phyloP scores from a whole-genome alignment of 164 flowering plant species.

The Kingdonia uniflora region DNA sequence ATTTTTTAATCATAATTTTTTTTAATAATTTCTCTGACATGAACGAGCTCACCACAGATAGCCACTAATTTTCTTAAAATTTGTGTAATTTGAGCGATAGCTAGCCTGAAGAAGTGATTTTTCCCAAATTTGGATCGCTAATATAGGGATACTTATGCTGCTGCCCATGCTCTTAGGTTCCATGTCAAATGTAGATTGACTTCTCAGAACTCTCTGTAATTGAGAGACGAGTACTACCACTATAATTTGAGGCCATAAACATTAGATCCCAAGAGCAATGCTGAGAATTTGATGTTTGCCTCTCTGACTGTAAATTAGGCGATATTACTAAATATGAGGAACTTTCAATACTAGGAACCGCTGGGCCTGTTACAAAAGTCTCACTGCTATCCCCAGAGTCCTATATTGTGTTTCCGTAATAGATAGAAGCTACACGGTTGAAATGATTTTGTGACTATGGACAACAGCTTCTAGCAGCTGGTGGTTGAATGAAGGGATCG shows the following conservation, averaged over 20 bases:
- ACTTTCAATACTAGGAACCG: conserved; percentile 31
- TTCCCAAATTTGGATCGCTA: too few relatives aligned
- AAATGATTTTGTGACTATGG: conserved; percentile 19
- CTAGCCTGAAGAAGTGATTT: too few relatives aligned
- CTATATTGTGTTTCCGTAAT: conserved; percentile 6
- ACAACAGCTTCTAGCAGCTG: conserved; percentile 22
- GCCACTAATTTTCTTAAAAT: too few relatives aligned
- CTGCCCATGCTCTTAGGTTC: too few relatives aligned
- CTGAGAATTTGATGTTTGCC: conserved; percentile 29
- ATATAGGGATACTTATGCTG: too few relatives aligned
- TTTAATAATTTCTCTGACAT: too few relatives aligned
- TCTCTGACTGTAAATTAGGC: conserved; percentile 34
- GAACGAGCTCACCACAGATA: too few relatives aligned
- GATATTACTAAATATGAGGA: conserved; percentile 26
- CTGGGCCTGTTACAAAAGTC: conserved; percentile 34
- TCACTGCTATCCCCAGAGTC: conserved; percentile 24
- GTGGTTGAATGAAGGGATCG: conserved; percentile 27
- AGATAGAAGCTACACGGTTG: conserved; percentile 28
- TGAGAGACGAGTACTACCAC: conserved; percentile 23
- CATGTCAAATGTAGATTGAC: conserved; percentile 37
- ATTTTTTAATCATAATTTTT: too few relatives aligned
- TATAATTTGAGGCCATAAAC: conserved; percentile 16
- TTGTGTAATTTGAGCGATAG: too few relatives aligned
- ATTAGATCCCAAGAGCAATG: conserved; percentile 30
- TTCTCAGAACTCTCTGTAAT: conserved; percentile 45